These are phyloP conservation scores for Smittium culicis DNA, from an alignment of 371 early-diverging fungal genomes.

Conservation along the genomic window DNA sequence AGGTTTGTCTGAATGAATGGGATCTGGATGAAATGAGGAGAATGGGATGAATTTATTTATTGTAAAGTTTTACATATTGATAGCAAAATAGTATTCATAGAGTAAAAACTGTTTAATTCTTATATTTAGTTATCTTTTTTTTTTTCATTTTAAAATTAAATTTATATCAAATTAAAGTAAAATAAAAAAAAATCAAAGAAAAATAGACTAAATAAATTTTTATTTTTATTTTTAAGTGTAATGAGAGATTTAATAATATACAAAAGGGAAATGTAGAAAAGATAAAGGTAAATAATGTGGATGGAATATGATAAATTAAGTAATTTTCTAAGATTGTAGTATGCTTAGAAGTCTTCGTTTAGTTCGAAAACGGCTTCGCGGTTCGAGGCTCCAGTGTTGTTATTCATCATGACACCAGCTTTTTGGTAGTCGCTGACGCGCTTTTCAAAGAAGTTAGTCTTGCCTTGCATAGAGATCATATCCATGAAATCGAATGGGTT, in stretches of 20 bases:
- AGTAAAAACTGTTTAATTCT: no score
- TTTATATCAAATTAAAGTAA: no score
- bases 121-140: no score
- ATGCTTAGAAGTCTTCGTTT: constrained; percentile 31
- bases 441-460: constrained; percentile 99
- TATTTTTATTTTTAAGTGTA: neutral
- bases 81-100: no score
- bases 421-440: constrained; percentile 98
- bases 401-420: constrained; percentile 81
- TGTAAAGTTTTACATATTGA: no score
- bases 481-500: constrained; percentile 99
- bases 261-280: constrained; percentile 1
- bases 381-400: constrained; percentile 29
- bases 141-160: no score
- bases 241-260: neutral
- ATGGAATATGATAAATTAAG: neutral
- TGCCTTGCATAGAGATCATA: constrained; percentile 96
- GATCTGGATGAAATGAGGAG: no score
- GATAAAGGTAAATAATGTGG: neutral
- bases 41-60: no score
- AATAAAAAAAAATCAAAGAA: no score
- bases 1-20: no score
- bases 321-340: no score
- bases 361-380: constrained; percentile 38
- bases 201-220: no score